Percentiles rank a stretch among this genome's conserved stretches.
Conservation (phyloP, 2,329 filamentous ascomycete species). For the Huntiella omanensis region DNA sequence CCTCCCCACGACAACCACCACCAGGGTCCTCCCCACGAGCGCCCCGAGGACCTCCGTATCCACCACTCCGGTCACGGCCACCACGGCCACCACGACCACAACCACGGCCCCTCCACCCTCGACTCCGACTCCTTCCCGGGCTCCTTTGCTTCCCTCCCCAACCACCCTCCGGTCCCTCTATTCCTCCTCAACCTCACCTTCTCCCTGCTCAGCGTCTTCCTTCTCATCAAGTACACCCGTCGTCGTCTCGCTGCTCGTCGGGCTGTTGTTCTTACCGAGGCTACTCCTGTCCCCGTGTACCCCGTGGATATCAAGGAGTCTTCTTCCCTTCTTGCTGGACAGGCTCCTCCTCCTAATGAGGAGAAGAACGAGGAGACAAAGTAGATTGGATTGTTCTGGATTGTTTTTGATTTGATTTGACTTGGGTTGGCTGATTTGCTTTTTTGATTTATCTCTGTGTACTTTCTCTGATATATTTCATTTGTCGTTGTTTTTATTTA, state of each 20-base stretch:
- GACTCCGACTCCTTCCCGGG: not conserved
- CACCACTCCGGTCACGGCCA: not conserved
- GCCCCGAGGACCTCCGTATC: not conserved
- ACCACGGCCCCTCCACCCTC: not conserved
- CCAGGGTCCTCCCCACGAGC: not conserved
- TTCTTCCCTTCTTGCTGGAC: conserved; percentile 1
- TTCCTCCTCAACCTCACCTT: conserved; percentile 6
- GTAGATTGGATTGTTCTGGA: not conserved
- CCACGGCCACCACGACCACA: conserved; percentile 1
- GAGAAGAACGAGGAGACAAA: not conserved
- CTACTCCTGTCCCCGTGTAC: not conserved
- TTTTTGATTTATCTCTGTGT: not conserved
- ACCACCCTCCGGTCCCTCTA: not conserved
- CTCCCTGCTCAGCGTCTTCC: conserved; percentile 4
- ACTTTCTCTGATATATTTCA: not conserved
- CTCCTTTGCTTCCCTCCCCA: conserved; percentile 1
- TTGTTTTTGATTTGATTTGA: not conserved
- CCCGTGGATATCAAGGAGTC: conserved; percentile 1
- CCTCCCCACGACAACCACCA: not conserved
- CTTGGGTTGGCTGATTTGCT: not conserved
- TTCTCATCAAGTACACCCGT: not conserved
- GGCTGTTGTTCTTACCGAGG: not conserved
- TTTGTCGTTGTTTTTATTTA: not conserved
- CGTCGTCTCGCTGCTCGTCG: not conserved
- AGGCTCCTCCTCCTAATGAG: conserved; percentile 1